Evolutionary conservation across 1,284 basidiomycete species (phyloP).

Genomic region (Afroboletus lepidellus): DNA sequence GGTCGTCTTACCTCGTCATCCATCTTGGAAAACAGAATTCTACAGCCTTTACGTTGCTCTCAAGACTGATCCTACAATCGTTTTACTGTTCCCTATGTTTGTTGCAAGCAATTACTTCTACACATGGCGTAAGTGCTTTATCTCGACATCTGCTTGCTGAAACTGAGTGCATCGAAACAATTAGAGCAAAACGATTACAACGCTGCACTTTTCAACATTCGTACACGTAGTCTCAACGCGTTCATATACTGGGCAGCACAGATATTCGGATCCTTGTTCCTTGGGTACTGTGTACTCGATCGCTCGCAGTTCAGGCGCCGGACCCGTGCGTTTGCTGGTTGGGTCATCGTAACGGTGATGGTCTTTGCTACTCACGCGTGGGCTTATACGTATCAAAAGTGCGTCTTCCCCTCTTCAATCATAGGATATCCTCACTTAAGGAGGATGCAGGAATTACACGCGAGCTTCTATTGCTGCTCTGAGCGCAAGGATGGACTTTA

Average conservation of each 20-base stretch:
- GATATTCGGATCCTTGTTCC: conserved; percentile 39
- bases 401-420: neutral
- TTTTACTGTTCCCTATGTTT: conserved; percentile 67
- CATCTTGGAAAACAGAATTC: conserved; percentile 66
- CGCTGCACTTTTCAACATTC: conserved; percentile 50
- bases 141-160: neutral
- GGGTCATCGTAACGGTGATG: conserved; percentile 45
- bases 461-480: conserved; percentile 34
- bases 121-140: conserved; percentile 30
- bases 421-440: conserved; percentile 2
- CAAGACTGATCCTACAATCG: conserved; percentile 53
- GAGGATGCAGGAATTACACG: conserved; percentile 44
- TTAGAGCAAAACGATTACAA: conserved; percentile 54
- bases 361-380: conserved; percentile 53
- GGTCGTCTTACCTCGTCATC: conserved; percentile 56
- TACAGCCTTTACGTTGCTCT: conserved; percentile 53
- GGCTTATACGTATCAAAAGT: conserved; percentile 56
- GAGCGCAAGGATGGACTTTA: conserved; percentile 45
- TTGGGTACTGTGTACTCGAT: conserved; percentile 35
- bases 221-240: conserved; percentile 39
- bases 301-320: conserved; percentile 40
- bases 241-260: conserved; percentile 41
- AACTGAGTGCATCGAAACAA: conserved; percentile 3
- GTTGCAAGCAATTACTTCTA: conserved; percentile 79
- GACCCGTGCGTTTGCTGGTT: conserved; percentile 50